Evolutionary conservation across 108 stramenopile species (phyloP).

Genomic region (Mayamaea pseudoterrestris): DNA sequence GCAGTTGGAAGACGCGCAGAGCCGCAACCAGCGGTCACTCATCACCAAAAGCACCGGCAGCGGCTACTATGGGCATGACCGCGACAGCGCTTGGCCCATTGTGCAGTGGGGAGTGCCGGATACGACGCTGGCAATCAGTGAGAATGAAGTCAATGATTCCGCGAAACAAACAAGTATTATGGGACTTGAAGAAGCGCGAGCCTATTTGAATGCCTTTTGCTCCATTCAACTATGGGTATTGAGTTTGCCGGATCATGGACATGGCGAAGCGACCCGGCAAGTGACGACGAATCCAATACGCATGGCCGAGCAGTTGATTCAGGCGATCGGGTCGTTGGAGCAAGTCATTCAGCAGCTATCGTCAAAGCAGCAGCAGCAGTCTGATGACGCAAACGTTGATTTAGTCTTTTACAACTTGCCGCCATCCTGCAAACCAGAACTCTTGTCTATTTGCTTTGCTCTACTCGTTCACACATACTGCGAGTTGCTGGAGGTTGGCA

Average conservation of each 20-base stretch:
- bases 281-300: conserved; percentile 1
- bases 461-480: conserved; percentile 81
- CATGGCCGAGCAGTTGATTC: conserved; percentile 3
- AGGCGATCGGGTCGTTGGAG: not conserved
- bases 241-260: conserved; percentile 61
- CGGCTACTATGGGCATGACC: conserved; percentile 71
- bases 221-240: conserved; percentile 74
- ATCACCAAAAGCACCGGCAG: conserved; percentile 31
- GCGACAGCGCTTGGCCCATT: conserved; percentile 60
- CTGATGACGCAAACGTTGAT: not conserved
- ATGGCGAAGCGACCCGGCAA: conserved; percentile 6
- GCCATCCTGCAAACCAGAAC: conserved; percentile 69
- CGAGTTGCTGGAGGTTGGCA: conserved; percentile 66
- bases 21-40: not conserved
- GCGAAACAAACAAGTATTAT: conserved; percentile 5
- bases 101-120: conserved; percentile 66
- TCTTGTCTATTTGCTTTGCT: conserved; percentile 75
- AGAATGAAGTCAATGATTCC: not conserved
- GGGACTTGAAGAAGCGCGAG: conserved; percentile 57
- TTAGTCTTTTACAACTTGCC: conserved; percentile 18
- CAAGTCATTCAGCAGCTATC: conserved; percentile 1
- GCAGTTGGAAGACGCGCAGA: not conserved
- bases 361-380: not conserved
- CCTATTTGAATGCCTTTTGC: conserved; percentile 61
- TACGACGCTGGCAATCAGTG: not conserved